These are phyloP conservation scores for Pythium sukuiense DNA, from an alignment of 352 stramenopile species.

Conservation along the genomic window DNA sequence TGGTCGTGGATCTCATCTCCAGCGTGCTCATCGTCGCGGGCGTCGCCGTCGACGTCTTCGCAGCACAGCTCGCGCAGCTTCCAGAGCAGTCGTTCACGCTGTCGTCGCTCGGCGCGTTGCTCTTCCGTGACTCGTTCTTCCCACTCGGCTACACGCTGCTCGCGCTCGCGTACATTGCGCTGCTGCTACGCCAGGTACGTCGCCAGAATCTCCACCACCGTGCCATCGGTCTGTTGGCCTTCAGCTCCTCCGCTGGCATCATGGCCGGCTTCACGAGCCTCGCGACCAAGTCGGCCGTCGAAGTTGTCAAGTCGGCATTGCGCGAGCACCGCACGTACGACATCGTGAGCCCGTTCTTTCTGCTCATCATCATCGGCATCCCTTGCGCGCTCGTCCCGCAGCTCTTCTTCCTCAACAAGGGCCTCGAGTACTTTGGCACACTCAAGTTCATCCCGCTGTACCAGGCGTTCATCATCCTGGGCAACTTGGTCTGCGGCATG, in stretches of 20 bases:
- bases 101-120: constrained; percentile 40
- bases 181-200: constrained; percentile 60
- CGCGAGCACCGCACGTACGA: constrained; percentile 38
- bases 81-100: constrained; percentile 58
- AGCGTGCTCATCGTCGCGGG: constrained; percentile 64
- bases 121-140: constrained; percentile 61
- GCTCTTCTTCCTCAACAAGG: constrained; percentile 80
- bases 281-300: constrained; percentile 71
- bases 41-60: constrained; percentile 62
- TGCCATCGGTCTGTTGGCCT: constrained; percentile 56
- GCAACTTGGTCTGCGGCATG: constrained; percentile 73
- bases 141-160: constrained; percentile 52
- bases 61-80: constrained; percentile 45
- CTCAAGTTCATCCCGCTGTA: constrained; percentile 84
- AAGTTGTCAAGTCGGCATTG: constrained; percentile 60
- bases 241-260: constrained; percentile 70
- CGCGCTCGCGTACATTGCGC: constrained; percentile 43
- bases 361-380: constrained; percentile 57
- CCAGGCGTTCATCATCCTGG: constrained; percentile 82
- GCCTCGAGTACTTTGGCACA: constrained; percentile 74
- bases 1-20: constrained; percentile 50
- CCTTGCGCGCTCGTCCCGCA: constrained; percentile 62
- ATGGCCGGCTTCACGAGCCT: constrained; percentile 81
- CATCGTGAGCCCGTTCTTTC: constrained; percentile 70
- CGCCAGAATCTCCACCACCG: constrained; percentile 50